Evolutionary conservation across 305 asterid species (phyloP).

Genomic region (Fraxinus albicans): DNA sequence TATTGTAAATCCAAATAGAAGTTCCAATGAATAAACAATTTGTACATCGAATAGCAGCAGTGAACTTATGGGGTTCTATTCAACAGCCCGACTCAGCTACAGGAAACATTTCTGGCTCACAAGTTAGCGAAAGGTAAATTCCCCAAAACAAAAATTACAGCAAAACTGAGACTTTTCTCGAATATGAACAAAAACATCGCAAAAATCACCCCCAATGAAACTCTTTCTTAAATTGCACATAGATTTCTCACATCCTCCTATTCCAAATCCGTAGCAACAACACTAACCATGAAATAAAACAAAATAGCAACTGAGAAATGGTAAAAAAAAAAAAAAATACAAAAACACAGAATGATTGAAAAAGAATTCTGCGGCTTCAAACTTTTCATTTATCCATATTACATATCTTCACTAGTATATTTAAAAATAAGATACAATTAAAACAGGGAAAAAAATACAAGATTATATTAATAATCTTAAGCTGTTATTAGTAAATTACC

Average conservation of each 20-base stretch:
- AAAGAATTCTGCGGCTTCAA: neutral
- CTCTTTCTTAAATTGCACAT: neutral
- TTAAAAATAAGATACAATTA: too few species aligned
- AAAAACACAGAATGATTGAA: neutral
- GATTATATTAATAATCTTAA: neutral
- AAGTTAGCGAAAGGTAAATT: neutral
- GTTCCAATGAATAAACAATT: neutral
- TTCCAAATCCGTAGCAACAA: neutral
- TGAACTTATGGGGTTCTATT: neutral
- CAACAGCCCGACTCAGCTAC: neutral
- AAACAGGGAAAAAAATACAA: neutral
- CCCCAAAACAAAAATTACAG: neutral
- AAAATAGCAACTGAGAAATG: neutral
- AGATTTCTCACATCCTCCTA: neutral
- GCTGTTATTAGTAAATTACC: neutral
- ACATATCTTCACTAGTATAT: neutral
- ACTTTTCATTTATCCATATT: neutral
- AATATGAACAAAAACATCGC: neutral
- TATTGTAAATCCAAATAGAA: neutral
- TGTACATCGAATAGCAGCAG: neutral
- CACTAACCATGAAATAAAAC: neutral
- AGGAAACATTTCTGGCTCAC: neutral
- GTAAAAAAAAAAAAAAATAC: neutral
- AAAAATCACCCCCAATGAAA: neutral
- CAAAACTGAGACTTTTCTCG: neutral